Conservation (phyloP, 805 yeast genomes). For the Candida insectalens region DNA sequence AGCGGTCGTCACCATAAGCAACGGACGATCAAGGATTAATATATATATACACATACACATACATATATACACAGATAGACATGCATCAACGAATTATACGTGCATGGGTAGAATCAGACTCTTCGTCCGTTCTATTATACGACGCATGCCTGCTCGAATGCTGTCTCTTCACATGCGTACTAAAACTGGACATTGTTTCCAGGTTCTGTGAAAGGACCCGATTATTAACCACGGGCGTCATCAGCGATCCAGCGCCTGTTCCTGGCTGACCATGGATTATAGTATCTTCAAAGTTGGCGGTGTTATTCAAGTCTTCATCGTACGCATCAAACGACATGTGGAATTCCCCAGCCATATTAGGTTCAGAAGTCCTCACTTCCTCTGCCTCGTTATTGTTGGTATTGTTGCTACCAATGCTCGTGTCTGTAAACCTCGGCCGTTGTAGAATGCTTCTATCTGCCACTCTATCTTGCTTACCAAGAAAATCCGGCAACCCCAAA, state of each 20-base stretch:
- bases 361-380: no score
- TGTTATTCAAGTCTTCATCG: conserved; percentile 1
- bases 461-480: conserved; percentile 8
- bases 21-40: background rate
- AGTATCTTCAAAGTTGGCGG: no score
- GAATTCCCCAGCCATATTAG: no score
- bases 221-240: conserved; percentile 14
- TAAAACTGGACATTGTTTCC: conserved; percentile 3
- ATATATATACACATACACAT: background rate
- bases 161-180: conserved; percentile 6
- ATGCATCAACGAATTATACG: conserved; percentile 15
- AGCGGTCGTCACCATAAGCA: no score
- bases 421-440: conserved; percentile 13
- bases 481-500: conserved; percentile 16
- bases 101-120: conserved; percentile 12
- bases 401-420: no score
- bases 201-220: conserved; percentile 10
- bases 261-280: no score
- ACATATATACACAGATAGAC: no score
- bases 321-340: background rate
- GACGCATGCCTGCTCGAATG: conserved; percentile 7
- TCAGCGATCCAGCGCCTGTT: conserved; percentile 7
- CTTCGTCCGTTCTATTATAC: conserved; percentile 9
- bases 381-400: no score
- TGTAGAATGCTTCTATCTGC: conserved; percentile 18